phyloP scores from a whole-genome alignment of 306 rosid genomes.

The Prunus mira region DNA sequence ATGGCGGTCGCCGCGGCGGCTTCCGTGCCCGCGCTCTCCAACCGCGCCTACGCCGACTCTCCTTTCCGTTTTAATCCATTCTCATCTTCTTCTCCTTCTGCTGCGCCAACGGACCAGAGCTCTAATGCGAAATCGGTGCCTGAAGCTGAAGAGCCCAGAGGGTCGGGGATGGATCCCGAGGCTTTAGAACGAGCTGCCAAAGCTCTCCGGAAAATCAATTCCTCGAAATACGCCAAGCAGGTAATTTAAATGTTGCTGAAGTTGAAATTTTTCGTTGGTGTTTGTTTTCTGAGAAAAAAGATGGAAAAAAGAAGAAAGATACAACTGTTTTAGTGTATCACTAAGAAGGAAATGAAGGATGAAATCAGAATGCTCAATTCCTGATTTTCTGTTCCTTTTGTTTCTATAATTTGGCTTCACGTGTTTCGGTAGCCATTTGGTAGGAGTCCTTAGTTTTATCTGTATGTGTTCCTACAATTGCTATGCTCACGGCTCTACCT shows the following conservation, averaged over 20 bases:
- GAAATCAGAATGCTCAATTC: neutral
- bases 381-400: neutral
- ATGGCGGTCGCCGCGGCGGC: constrained; percentile 74
- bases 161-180: constrained; percentile 80
- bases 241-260: constrained; percentile 19
- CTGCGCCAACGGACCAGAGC: constrained; percentile 32
- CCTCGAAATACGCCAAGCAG: constrained; percentile 60
- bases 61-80: constrained; percentile 56
- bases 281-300: neutral
- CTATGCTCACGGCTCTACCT: neutral
- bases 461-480: neutral
- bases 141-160: constrained; percentile 63
- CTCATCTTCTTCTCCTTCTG: constrained; percentile 44
- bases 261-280: neutral
- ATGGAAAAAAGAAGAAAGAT: neutral
- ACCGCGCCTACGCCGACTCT: constrained; percentile 57
- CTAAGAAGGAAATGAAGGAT: neutral
- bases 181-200: constrained; percentile 85
- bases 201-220: constrained; percentile 83
- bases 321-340: neutral
- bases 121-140: constrained; percentile 46
- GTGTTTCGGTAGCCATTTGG: neutral
- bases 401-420: neutral
- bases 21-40: constrained; percentile 47
- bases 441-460: neutral